These are phyloP conservation scores for Suhomyces yuchorum DNA, from an alignment of 1,139 yeast species.

Conservation along the genomic window DNA sequence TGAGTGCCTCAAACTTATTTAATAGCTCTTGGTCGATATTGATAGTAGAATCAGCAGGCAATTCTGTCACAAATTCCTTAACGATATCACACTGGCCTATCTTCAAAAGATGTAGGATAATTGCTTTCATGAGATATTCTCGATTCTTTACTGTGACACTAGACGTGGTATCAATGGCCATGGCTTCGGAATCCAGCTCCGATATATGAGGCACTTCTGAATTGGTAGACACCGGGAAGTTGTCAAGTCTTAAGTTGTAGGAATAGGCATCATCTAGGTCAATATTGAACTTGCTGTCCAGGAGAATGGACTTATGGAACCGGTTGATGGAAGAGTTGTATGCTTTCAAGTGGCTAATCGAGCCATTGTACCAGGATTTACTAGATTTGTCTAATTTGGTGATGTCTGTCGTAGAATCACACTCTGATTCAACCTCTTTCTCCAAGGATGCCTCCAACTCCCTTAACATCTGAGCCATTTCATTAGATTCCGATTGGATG, in stretches of 20 bases:
- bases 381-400: conserved; percentile 14
- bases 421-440: conserved; percentile 17
- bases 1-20: conserved; percentile 32
- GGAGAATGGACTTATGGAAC: conserved; percentile 40
- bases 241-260: conserved; percentile 40
- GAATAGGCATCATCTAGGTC: conserved; percentile 49
- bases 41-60: conserved; percentile 20
- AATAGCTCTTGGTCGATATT: conserved; percentile 29
- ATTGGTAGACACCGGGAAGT: conserved; percentile 27
- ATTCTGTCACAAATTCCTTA: conserved; percentile 32
- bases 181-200: conserved; percentile 2
- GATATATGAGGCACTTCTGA: background rate
- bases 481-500: conserved; percentile 29
- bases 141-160: conserved; percentile 27
- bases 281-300: conserved; percentile 32
- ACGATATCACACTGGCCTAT: conserved; percentile 46
- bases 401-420: conserved; percentile 1
- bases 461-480: conserved; percentile 30
- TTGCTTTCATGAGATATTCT: conserved; percentile 42
- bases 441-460: conserved; percentile 32
- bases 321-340: conserved; percentile 42
- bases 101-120: conserved; percentile 44
- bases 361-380: conserved; percentile 39
- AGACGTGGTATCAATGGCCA: background rate
- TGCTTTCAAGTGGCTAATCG: conserved; percentile 36